phyloP scores from a whole-genome alignment of 345 rosid genomes.

The Salix suchowensis region DNA sequence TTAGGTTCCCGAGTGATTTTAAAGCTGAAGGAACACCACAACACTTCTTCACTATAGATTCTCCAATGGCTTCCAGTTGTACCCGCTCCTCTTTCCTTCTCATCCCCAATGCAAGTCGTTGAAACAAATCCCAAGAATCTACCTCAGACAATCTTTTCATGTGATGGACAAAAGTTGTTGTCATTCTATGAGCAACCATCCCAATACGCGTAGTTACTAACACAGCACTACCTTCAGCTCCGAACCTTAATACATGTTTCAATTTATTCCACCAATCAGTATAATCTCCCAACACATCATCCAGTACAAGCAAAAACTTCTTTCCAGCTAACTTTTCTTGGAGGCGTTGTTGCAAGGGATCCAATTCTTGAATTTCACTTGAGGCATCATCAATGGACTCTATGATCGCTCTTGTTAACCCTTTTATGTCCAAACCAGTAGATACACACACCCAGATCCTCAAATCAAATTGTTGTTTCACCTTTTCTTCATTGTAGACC shows the following conservation, averaged over 20 bases:
- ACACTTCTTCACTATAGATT: conserved; percentile 8
- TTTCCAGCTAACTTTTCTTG: neutral
- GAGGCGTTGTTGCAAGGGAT: neutral
- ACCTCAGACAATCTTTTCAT: neutral
- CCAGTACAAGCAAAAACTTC: no score
- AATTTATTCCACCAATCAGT: neutral
- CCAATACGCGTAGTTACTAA: neutral
- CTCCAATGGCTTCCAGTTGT: conserved; percentile 1
- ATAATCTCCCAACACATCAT: neutral
- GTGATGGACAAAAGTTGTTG: neutral
- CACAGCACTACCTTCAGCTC: neutral
- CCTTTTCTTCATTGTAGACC: neutral
- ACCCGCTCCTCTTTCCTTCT: neutral
- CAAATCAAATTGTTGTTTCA: neutral
- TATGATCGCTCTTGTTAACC: neutral
- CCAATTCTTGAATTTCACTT: neutral
- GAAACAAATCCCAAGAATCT: conserved; percentile 8
- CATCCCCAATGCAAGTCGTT: neutral
- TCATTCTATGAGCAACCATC: conserved; percentile 1
- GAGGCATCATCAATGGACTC: neutral
- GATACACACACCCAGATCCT: conserved; percentile 9
- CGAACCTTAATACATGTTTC: neutral
- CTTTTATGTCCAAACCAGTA: neutral
- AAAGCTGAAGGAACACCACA: conserved; percentile 6
- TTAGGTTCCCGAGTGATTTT: conserved; percentile 10